A percentile compares a stretch with the other conserved stretches of the same genome.
These are phyloP conservation scores for Tephrocybe sp. DNA, from an alignment of 768 basidiomycete genomes.

Conservation along the genomic window DNA sequence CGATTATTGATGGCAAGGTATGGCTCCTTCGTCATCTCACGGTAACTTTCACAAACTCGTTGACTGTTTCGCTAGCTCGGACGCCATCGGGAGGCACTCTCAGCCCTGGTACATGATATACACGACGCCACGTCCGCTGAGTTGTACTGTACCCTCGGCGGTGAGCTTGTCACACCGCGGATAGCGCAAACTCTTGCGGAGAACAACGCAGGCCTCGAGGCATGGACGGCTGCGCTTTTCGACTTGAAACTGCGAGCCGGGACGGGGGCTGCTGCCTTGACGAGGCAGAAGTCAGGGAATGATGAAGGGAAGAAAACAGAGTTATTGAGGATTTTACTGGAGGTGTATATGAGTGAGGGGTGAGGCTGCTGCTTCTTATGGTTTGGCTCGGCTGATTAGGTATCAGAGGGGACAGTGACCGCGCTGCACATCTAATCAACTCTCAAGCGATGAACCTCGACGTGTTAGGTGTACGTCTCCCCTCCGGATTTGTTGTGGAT, in stretches of 20 bases:
- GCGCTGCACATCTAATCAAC: constrained; percentile 70
- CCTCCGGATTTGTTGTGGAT: neutral
- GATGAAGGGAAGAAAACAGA: constrained; percentile 52
- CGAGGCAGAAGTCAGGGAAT: constrained; percentile 36
- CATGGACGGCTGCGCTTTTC: constrained; percentile 54
- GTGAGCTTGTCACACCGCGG: constrained; percentile 68
- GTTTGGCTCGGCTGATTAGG: neutral
- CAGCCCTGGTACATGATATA: constrained; percentile 66
- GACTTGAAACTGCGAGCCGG: constrained; percentile 23
- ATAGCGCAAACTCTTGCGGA: constrained; percentile 52
- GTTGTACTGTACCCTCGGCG: constrained; percentile 81
- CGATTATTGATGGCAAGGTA: constrained; percentile 81
- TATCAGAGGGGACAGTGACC: constrained; percentile 51
- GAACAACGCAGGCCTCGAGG: constrained; percentile 42
- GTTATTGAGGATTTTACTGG: constrained; percentile 68
- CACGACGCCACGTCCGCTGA: constrained; percentile 80
- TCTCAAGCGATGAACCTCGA: constrained; percentile 82
- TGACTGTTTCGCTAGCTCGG: constrained; percentile 33
- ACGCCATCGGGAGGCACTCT: constrained; percentile 63
- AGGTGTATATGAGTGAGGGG: constrained; percentile 83
- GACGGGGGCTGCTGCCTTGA: no score
- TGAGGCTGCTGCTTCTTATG: constrained; percentile 34
- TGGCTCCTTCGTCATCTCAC: neutral
- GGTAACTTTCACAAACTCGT: constrained; percentile 3
- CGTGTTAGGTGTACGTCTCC: constrained; percentile 62